Evolutionary conservation across 1,139 yeast genomes (phyloP).

Genomic region (Geotrichum siamense): DNA sequence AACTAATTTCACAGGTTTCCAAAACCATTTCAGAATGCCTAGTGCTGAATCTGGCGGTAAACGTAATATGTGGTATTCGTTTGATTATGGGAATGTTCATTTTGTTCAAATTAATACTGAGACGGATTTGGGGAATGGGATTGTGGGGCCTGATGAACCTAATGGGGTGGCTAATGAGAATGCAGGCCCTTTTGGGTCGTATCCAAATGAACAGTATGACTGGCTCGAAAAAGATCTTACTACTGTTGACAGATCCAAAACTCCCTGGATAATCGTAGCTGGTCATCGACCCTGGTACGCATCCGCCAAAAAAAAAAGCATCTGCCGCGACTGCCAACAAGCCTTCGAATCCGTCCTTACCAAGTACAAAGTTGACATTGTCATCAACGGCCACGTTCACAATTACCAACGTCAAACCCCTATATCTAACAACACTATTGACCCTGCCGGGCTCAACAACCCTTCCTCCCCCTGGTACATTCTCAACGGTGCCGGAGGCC

Average conservation of each 20-base stretch:
- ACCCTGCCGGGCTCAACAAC: slow-evolving; percentile 29
- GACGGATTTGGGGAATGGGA: slow-evolving; percentile 29
- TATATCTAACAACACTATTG: slow-evolving; percentile 22
- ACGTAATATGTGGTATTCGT: slow-evolving; percentile 31
- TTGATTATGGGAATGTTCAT: slow-evolving; percentile 31
- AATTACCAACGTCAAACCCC: slow-evolving; percentile 29
- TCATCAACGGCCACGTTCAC: slow-evolving; percentile 30
- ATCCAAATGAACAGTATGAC: slow-evolving; percentile 29
- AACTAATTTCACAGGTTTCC: slow-evolving; percentile 26
- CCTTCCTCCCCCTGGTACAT: slow-evolving; percentile 31
- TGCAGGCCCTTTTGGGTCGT: slow-evolving; percentile 26
- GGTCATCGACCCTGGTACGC: slow-evolving; percentile 37
- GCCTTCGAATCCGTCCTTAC: slow-evolving; percentile 29
- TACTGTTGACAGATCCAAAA: slow-evolving; percentile 27
- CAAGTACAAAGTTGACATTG: slow-evolving; percentile 28
- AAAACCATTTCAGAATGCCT: slow-evolving; percentile 28
- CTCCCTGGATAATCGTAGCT: slow-evolving; percentile 34
- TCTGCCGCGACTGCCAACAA: slow-evolving; percentile 26
- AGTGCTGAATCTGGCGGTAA: slow-evolving; percentile 24
- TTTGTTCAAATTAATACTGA: slow-evolving; percentile 31
- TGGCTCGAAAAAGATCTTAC: slow-evolving; percentile 42
- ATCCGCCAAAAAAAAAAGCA: slow-evolving; percentile 19
- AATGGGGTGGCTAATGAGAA: slow-evolving; percentile 22
- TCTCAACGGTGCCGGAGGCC: slow-evolving; percentile 31
- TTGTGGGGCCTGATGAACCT: slow-evolving; percentile 27